Percentiles rank a stretch among this genome's conserved stretches.
These are phyloP conservation scores for Diversispora eburnea DNA, from an alignment of 192 early-diverging fungal genomes.

Conservation along the genomic window DNA sequence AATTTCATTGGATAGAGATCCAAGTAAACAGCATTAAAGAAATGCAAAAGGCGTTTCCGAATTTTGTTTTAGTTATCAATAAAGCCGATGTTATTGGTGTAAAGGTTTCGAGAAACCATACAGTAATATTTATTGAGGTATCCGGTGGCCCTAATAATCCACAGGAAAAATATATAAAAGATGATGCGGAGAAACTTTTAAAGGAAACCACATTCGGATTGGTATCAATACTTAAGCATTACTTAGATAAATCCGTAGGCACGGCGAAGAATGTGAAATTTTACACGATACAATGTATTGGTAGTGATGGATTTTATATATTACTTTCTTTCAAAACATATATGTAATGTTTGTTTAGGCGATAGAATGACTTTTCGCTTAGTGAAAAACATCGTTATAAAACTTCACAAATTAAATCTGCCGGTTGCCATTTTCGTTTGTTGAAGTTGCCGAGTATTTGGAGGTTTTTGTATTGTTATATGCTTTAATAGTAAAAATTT, in stretches of 20 bases:
- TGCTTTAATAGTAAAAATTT: neutral
- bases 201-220: neutral
- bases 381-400: neutral
- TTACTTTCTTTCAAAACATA: neutral
- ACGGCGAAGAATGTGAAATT: neutral
- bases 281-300: neutral
- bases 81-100: constrained; percentile 5
- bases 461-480: neutral
- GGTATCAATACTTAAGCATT: neutral
- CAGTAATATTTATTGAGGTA: neutral
- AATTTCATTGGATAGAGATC: constrained; percentile 12
- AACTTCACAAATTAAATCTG: neutral
- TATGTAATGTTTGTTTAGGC: neutral
- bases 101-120: neutral
- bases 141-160: neutral
- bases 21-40: constrained; percentile 4
- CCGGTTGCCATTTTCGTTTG: no score
- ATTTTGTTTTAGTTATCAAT: constrained; percentile 1
- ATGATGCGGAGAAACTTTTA: neutral
- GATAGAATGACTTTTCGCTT: neutral
- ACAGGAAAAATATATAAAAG: neutral
- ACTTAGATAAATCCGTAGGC: neutral
- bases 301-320: neutral
- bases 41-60: neutral
- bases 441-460: neutral